These are phyloP conservation scores for Beverwykella pulmonaria DNA, from an alignment of 495 filamentous ascomycete genomes.

Conservation along the genomic window DNA sequence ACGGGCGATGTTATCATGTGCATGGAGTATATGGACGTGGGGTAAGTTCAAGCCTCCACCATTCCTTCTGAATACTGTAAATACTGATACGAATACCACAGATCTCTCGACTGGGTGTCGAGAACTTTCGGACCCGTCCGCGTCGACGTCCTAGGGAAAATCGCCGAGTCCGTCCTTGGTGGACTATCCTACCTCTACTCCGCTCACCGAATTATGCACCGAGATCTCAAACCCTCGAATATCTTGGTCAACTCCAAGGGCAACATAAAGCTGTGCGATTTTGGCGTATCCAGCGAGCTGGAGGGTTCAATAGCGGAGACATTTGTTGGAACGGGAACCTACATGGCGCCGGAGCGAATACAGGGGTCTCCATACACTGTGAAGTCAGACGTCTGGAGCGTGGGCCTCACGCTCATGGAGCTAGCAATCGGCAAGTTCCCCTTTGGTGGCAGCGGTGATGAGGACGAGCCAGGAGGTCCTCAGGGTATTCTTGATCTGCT, in stretches of 20 bases:
- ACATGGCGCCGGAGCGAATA: constrained; percentile 98
- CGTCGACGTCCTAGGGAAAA: constrained; percentile 99
- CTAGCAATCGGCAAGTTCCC: constrained; percentile 95
- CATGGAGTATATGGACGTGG: constrained; percentile 99
- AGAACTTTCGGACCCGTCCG: constrained; percentile 92
- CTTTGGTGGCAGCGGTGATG: constrained; percentile 74
- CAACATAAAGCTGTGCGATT: constrained; percentile 96
- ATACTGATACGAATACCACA: constrained; percentile 52
- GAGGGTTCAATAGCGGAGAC: constrained; percentile 97
- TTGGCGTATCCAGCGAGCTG: constrained; percentile 93
- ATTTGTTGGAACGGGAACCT: constrained; percentile 96
- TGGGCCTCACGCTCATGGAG: constrained; percentile 95
- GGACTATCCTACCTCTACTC: constrained; percentile 94
- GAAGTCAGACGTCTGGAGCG: constrained; percentile 98
- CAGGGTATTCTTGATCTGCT: constrained; percentile 95
- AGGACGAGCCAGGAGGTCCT: constrained; percentile 69
- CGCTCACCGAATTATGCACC: constrained; percentile 94
- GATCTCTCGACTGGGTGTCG: constrained; percentile 92
- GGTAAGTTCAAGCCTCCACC: constrained; percentile 61
- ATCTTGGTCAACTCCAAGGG: constrained; percentile 92
- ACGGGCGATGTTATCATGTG: constrained; percentile 97
- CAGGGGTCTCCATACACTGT: constrained; percentile 96
- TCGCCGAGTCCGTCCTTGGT: constrained; percentile 93
- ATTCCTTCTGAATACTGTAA: background rate
- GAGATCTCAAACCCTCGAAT: constrained; percentile 98